A percentile compares a stretch with the other conserved stretches of the same genome.
These are phyloP conservation scores for Trichoderma koningii DNA, from an alignment of 2,329 filamentous ascomycete species.

Conservation along the genomic window DNA sequence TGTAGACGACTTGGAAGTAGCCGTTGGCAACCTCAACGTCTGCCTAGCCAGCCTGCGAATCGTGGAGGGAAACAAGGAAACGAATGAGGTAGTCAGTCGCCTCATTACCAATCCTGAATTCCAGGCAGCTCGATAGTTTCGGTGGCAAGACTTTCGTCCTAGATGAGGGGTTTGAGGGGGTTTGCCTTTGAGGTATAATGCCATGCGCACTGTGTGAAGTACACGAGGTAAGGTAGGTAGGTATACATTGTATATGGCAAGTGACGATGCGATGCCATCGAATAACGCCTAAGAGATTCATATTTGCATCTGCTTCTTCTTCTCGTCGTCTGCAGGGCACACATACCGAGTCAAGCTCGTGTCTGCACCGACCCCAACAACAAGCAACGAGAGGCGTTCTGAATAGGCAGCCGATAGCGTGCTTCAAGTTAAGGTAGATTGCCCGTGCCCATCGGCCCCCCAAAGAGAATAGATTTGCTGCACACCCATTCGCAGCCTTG, in stretches of 20 bases:
- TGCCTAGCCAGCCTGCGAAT: not conserved
- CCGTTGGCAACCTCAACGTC: not conserved
- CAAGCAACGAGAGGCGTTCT: not conserved
- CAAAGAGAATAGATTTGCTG: not conserved
- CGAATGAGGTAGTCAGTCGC: not conserved
- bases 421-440: not conserved
- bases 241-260: too few species aligned
- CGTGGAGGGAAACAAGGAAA: not conserved
- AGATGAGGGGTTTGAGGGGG: constrained; percentile 4
- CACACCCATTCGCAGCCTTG: constrained; percentile 15
- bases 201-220: not conserved
- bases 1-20: constrained; percentile 4
- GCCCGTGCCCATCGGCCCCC: not conserved
- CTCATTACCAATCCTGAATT: constrained; percentile 8
- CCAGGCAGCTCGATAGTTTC: not conserved
- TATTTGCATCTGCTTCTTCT: not conserved
- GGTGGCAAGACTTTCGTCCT: constrained; percentile 11
- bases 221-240: too few species aligned
- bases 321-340: not conserved
- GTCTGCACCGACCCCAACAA: not conserved
- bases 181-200: not conserved
- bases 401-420: not conserved
- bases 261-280: not conserved
- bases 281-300: too few species aligned
- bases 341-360: not conserved